phyloP scores from a whole-genome alignment of 2,329 filamentous ascomycete species.

The Grosmannia huntii region DNA sequence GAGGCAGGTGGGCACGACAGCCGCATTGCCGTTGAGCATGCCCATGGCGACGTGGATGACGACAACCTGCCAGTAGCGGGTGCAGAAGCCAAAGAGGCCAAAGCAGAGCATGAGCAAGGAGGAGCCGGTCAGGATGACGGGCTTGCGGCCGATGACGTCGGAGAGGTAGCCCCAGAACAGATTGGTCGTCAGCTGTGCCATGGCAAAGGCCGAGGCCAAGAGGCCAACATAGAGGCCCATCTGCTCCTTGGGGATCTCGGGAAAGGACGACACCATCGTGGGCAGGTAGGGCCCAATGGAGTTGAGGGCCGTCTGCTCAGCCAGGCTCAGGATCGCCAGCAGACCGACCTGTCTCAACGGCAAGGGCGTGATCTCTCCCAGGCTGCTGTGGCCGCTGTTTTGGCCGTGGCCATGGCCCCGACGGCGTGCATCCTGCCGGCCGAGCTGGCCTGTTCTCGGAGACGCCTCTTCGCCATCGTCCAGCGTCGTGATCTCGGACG shows the following conservation, averaged over 20 bases:
- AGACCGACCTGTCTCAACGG: constrained; percentile 73
- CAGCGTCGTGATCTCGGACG: constrained; percentile 30
- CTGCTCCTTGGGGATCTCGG: constrained; percentile 57
- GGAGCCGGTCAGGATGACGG: constrained; percentile 71
- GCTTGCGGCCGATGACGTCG: constrained; percentile 68
- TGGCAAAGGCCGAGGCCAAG: constrained; percentile 80
- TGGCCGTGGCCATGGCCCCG: background rate
- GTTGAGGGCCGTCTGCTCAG: constrained; percentile 93
- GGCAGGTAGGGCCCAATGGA: constrained; percentile 93
- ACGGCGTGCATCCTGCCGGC: background rate
- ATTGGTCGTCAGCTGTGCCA: constrained; percentile 86
- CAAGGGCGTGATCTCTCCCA: constrained; percentile 49
- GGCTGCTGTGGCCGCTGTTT: constrained; percentile 17
- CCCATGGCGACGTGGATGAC: constrained; percentile 84
- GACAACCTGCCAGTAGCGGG: constrained; percentile 69
- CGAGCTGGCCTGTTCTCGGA: constrained; percentile 5
- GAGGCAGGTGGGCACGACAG: constrained; percentile 82
- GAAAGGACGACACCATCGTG: constrained; percentile 78
- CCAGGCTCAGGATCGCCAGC: constrained; percentile 75
- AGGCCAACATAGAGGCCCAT: constrained; percentile 82
- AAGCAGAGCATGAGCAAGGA: constrained; percentile 74
- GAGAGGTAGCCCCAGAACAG: constrained; percentile 83
- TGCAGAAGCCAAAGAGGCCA: constrained; percentile 75
- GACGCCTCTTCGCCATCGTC: constrained; percentile 4
- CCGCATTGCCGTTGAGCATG: constrained; percentile 86